These are phyloP conservation scores for Dioscorea zingiberensis DNA, from an alignment of 106 monocot species.

Conservation along the genomic window DNA sequence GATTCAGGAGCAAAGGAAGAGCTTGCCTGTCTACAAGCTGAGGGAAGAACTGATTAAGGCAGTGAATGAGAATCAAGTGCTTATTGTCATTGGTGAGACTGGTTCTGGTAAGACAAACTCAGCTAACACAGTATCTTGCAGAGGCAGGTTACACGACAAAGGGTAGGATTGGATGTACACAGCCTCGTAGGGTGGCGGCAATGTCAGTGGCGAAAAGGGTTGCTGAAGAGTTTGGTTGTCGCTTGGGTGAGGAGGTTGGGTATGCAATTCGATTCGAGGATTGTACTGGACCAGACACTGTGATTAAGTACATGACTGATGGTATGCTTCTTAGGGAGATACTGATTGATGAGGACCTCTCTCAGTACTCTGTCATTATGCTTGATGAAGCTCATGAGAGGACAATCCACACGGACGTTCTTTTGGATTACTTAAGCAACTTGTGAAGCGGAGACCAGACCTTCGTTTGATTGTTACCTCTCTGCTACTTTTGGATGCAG, in stretches of 20 bases:
- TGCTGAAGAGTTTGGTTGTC: conserved; percentile 93
- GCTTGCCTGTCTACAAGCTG: conserved; percentile 84
- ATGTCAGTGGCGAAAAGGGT: conserved; percentile 98
- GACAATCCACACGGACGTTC: conserved; percentile 88
- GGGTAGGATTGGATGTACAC: conserved; percentile 94
- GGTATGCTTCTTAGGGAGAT: conserved; percentile 94
- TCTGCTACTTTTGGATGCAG: conserved; percentile 86
- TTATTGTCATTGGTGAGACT: conserved; percentile 94
- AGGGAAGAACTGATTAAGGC: conserved; percentile 92
- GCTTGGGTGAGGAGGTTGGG: conserved; percentile 90
- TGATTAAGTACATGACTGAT: conserved; percentile 98
- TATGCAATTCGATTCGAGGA: conserved; percentile 98
- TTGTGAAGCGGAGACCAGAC: conserved; percentile 68
- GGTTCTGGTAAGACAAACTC: conserved; percentile 96
- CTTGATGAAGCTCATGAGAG: conserved; percentile 98
- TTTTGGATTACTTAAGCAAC: conserved; percentile 82
- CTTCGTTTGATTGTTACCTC: conserved; percentile 92
- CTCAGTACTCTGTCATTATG: conserved; percentile 94
- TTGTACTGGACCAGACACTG: conserved; percentile 89
- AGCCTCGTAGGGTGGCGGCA: conserved; percentile 91
- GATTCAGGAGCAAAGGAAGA: conserved; percentile 88
- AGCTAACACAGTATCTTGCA: conserved; percentile 90
- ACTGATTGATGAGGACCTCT: conserved; percentile 79
- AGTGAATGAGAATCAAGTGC: conserved; percentile 82
- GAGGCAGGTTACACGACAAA: conserved; percentile 91